Percentiles rank a stretch among this genome's conserved stretches.
Conservation (phyloP, 2,329 filamentous ascomycete species). For the Neurospora sp. region DNA sequence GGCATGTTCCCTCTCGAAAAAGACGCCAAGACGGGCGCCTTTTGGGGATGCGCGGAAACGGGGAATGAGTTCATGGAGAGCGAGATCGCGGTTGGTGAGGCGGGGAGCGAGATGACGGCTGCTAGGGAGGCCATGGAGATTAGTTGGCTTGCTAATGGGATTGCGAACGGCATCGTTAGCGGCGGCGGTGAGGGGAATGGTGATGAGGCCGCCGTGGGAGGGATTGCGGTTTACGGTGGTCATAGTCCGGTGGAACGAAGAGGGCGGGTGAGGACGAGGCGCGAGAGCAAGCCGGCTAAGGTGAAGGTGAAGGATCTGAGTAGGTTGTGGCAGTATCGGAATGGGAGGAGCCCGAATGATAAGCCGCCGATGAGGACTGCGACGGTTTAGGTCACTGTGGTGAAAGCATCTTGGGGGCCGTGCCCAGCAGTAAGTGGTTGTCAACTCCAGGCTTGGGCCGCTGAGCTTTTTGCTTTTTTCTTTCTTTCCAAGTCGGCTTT, state of each 20-base stretch:
- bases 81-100: slow-evolving; percentile 34
- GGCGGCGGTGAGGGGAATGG: slow-evolving; percentile 27
- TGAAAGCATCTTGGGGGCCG: not conserved
- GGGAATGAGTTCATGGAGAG: slow-evolving; percentile 52
- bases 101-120: slow-evolving; percentile 33
- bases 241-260: slow-evolving; percentile 15
- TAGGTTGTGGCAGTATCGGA: slow-evolving; percentile 52
- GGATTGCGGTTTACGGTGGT: slow-evolving; percentile 21
- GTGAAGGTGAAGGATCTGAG: slow-evolving; percentile 51
- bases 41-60: slow-evolving; percentile 24
- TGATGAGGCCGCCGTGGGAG: slow-evolving; percentile 16
- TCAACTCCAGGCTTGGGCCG: not conserved
- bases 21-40: slow-evolving; percentile 30
- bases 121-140: slow-evolving; percentile 37
- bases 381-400: slow-evolving; percentile 14
- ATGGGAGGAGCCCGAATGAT: slow-evolving; percentile 43
- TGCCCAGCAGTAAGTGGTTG: not conserved
- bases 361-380: slow-evolving; percentile 28
- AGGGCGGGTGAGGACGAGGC: slow-evolving; percentile 9
- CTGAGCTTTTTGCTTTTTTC: not conserved
- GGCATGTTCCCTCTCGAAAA: slow-evolving; percentile 47
- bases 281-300: slow-evolving; percentile 18
- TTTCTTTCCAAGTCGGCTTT: not conserved
- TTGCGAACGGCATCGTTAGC: not conserved
- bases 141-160: slow-evolving; percentile 28